Evolutionary conservation across 2,329 filamentous ascomycete species (phyloP), one percentile per base, ranked within the genome.

Genomic region (Simplicillium aogashimaense): DNA sequence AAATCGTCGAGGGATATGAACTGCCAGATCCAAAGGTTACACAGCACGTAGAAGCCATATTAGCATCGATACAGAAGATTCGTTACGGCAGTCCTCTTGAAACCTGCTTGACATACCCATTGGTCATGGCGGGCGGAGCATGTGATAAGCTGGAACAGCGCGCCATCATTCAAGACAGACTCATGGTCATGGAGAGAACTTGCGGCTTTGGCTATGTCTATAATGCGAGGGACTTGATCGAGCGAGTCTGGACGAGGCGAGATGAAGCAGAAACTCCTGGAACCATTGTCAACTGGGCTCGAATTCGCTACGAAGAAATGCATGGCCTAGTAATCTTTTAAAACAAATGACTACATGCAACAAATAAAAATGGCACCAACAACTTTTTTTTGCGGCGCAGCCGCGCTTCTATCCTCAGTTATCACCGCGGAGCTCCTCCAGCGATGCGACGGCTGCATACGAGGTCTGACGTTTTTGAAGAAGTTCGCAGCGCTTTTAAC

Each of bases 141-240:
- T 62, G 61, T 40, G 56, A 53, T 44, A 50, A 50, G 5, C 43
- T 56, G 17, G 59, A 62, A 44, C 59, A 66, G 31, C 53, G 60
- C 1, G 53, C 63, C 41, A 48, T 63, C 10, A 57, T 65, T 10
- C 60, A 60, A 32, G 60, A 65, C 43, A 50, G 62, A 4, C 50
- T 65, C 37, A 53, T 66, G 49, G 57, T 67, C 12, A 66, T 67
- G 61, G 64, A 67, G 47, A 53, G 61, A 29, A 66, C 63, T 0
- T 55, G 62, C 20, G 63, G 64, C 0, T 67, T 67, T 41, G 58
- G 59, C 3, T 65, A 67, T 49, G 60, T 67, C 3, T 57, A 63
- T 29, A 59, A 63, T 29, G 58, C 60, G 1, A 47, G 63, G 31
- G 56, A 61, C 31, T 45, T 67, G 11, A 52, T 66, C 3, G 60